Evolutionary conservation across 139 green algal species (phyloP), one percentile per base, ranked within the genome.

Genomic region (Chlamydomonas eustigma): DNA sequence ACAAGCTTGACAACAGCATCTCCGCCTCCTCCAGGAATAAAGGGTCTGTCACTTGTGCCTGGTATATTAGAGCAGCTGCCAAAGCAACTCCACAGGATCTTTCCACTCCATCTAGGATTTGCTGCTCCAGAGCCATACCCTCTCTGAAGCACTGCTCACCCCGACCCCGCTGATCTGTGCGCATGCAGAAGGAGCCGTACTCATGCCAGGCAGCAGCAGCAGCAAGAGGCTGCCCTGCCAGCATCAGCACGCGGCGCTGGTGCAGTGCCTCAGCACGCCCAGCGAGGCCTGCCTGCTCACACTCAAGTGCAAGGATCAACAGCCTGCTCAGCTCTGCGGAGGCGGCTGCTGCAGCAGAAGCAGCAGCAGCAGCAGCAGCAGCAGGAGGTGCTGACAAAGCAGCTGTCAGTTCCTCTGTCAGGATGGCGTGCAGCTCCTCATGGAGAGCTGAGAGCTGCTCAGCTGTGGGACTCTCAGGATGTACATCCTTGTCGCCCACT

Each of bases 361-460:
- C 22, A 28, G n/a, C 12, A 22, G 22, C 12, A 25, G 6, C 12
- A 4, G 52, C 12, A 37, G 52, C 52, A 18, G 4, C 39, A 37
- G 39, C 35, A 39, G 4, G 2, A 2, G 28, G 33, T 44, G 75
- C n/a, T 22, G 39, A 22, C 31, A 30, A 35, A 66, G 28, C 33
- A 73, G 74, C 39, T 50, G 39, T 30, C 38, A 77, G 69, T 31
- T 77, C 58, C n/a, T 76, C 74, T 0, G 71, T 37, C 31, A 85
- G 39, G 8, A 76, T 30, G 2, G 78, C 44, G 64, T 85, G 78
- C 51, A 85, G 76, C 65, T 85, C 78, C 50, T 82, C 78, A 76
- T 82, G 78, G 35, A 80, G 64, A 8, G 25, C 76, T 66, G 71
- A 37, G 50, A 82, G 35, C 24, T 50, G 65, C 8, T 71, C 50